Percentiles rank a stretch among this genome's conserved stretches.
Conservation (phyloP, 495 filamentous ascomycete genomes). For the Neurospora tetrasperma region DNA sequence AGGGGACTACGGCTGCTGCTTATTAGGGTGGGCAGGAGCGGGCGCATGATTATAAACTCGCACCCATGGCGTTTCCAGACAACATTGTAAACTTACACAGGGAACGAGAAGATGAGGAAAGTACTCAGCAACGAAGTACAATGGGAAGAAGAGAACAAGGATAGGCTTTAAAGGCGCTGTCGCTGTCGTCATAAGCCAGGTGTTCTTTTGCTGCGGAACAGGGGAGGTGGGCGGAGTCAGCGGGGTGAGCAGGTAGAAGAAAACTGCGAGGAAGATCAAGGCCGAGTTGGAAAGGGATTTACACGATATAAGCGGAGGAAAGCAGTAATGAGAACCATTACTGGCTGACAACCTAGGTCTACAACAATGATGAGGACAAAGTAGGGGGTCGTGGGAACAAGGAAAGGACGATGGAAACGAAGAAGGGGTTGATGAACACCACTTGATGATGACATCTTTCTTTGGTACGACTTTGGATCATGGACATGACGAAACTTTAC, state of each 20-base stretch:
- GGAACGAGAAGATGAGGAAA: neutral
- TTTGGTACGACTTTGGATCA: neutral
- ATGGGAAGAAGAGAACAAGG: neutral
- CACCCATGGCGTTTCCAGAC: neutral
- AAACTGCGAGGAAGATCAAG: neutral
- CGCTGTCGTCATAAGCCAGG: neutral
- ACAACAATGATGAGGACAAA: neutral
- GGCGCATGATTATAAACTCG: neutral
- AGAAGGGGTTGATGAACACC: neutral
- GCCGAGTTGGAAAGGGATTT: neutral
- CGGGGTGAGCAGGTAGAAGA: neutral
- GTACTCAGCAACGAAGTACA: neutral
- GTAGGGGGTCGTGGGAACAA: neutral
- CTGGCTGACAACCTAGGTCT: neutral
- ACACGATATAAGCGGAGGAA: neutral
- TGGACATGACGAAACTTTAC: neutral
- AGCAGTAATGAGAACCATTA: neutral
- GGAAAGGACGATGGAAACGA: neutral
- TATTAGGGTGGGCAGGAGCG: conserved; percentile 19
- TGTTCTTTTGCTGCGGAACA: neutral
- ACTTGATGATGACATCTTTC: neutral
- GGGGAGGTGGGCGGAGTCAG: neutral
- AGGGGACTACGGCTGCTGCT: conserved; percentile 52
- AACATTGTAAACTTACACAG: neutral
- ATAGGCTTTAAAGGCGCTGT: neutral